A percentile compares a stretch with the other conserved stretches of the same genome.
Conservation (phyloP, 2,329 filamentous ascomycete species). For the Phaeosphaeriaceae sp. region DNA sequence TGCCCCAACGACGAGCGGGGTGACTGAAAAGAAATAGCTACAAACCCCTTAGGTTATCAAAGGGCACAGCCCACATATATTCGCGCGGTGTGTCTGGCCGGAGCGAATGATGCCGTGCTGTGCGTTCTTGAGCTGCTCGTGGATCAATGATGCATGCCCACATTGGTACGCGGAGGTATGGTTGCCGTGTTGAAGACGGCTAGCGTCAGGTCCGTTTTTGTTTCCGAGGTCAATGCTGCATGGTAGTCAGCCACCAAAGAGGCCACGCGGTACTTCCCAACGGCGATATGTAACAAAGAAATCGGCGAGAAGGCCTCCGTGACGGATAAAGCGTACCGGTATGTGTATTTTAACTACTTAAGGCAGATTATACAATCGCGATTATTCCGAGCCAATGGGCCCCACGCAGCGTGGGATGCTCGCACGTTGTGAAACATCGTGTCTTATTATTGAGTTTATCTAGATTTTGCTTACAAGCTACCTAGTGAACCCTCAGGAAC, state of each 20-base stretch:
- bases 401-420: constrained; percentile 12
- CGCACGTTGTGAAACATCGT: not conserved
- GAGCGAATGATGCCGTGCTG: constrained; percentile 33
- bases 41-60: constrained; percentile 12
- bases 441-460: not conserved
- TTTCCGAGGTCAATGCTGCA: constrained; percentile 24
- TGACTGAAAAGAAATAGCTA: constrained; percentile 10
- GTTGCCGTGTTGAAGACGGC: constrained; percentile 31
- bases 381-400: constrained; percentile 6
- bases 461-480: not conserved
- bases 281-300: constrained; percentile 16
- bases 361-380: no score
- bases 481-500: not conserved
- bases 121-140: constrained; percentile 34
- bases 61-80: constrained; percentile 31
- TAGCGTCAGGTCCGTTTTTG: constrained; percentile 23
- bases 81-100: constrained; percentile 31
- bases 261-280: constrained; percentile 19
- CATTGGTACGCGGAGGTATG: constrained; percentile 13
- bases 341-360: no score
- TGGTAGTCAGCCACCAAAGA: constrained; percentile 12
- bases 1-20: constrained; percentile 14
- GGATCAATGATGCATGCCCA: constrained; percentile 24
- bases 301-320: constrained; percentile 33
- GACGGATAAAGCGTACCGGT: constrained; percentile 13